Conservation (phyloP, 768 basidiomycete species). For the Cystofilobasidium bisporidii region DNA sequence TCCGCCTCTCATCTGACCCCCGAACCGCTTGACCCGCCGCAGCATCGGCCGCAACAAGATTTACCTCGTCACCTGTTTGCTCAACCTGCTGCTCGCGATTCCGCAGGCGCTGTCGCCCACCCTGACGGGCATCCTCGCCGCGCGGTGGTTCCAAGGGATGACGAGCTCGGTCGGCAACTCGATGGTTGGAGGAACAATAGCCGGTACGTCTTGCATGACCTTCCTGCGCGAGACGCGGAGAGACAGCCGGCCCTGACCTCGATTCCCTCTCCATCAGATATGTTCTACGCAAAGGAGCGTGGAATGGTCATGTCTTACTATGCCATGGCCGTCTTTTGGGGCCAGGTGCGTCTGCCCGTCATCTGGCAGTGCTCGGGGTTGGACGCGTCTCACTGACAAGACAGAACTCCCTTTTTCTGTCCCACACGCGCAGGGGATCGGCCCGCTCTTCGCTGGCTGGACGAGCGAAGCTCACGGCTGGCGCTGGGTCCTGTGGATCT, state of each 20-base stretch:
- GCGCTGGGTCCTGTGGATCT: slow-evolving; percentile 37
- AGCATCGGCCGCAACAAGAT: slow-evolving; percentile 35
- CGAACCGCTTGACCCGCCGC: neutral
- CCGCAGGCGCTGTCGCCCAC: slow-evolving; percentile 33
- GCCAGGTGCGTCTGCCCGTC: slow-evolving; percentile 31
- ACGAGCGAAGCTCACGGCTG: slow-evolving; percentile 32
- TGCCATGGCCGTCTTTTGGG: slow-evolving; percentile 32
- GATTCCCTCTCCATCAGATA: neutral
- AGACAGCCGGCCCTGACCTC: neutral
- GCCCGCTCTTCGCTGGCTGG: slow-evolving; percentile 32
- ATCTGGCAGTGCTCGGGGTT: too few relatives aligned
- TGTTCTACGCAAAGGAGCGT: slow-evolving; percentile 28
- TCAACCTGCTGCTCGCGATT: slow-evolving; percentile 33
- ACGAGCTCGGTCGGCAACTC: slow-evolving; percentile 35
- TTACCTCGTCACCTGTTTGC: slow-evolving; percentile 30
- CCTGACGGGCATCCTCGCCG: slow-evolving; percentile 31
- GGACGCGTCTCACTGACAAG: too few relatives aligned
- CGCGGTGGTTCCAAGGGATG: slow-evolving; percentile 36
- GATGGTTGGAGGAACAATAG: slow-evolving; percentile 38
- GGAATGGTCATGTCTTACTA: slow-evolving; percentile 37
- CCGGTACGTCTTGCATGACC: slow-evolving; percentile 34
- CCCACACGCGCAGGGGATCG: slow-evolving; percentile 30
- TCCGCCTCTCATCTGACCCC: neutral
- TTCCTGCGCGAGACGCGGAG: too few relatives aligned
- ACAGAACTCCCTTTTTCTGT: too few relatives aligned